phyloP scores from a whole-genome alignment of 768 basidiomycete genomes.

The Amanita jacksonii region DNA sequence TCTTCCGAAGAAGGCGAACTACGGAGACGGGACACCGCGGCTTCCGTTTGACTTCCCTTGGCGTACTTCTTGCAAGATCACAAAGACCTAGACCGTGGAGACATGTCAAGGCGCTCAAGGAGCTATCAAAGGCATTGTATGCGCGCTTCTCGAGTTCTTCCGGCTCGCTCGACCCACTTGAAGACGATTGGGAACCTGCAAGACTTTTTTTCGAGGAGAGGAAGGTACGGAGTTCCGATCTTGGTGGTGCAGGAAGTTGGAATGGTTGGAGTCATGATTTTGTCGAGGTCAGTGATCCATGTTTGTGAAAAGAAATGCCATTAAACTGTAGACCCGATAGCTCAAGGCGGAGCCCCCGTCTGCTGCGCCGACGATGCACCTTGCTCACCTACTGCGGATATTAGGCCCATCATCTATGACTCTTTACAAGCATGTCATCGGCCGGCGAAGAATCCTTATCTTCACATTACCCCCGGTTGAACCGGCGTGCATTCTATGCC shows the following conservation, averaged over 20 bases:
- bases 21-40: constrained; percentile 68
- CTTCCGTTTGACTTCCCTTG: constrained; percentile 70
- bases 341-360: constrained; percentile 19
- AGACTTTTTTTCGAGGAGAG: constrained; percentile 57
- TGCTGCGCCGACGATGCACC: constrained; percentile 52
- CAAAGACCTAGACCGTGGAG: constrained; percentile 64
- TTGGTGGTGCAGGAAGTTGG: constrained; percentile 54
- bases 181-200: constrained; percentile 56
- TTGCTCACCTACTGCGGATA: constrained; percentile 67
- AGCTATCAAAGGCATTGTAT: constrained; percentile 39
- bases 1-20: constrained; percentile 64
- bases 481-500: constrained; percentile 67
- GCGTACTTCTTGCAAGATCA: constrained; percentile 61
- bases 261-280: constrained; percentile 61
- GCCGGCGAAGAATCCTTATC: constrained; percentile 66
- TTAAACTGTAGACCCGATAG: constrained; percentile 9
- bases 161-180: constrained; percentile 31
- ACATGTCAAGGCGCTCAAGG: constrained; percentile 57
- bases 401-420: constrained; percentile 74
- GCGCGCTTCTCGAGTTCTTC: constrained; percentile 17
- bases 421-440: constrained; percentile 70
- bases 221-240: constrained; percentile 37
- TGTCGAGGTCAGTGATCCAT: constrained; percentile 33
- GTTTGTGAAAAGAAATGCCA: not conserved
- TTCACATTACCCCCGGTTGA: constrained; percentile 77